Evolutionary conservation across 1,139 yeast genomes (phyloP).

Genomic region (Yarrowia galli): DNA sequence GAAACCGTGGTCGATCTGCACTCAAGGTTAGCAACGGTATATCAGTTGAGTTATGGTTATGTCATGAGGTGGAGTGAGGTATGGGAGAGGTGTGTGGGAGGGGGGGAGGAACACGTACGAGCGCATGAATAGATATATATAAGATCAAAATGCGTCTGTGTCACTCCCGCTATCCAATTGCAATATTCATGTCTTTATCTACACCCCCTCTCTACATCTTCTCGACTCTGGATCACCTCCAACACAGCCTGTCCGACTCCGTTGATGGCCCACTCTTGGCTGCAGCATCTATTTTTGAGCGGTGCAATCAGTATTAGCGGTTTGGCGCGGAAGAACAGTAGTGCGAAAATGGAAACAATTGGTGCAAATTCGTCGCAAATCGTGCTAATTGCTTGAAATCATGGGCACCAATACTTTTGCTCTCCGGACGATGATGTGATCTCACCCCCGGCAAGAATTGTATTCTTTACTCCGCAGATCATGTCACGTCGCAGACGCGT

Average conservation of each 20-base stretch:
- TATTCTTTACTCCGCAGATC: background rate
- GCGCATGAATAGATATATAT: background rate
- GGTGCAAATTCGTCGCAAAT: background rate
- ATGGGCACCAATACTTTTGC: background rate
- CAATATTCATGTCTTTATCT: background rate
- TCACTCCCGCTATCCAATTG: background rate
- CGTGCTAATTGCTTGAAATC: background rate
- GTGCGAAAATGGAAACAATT: background rate
- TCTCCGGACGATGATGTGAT: background rate
- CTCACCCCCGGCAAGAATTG: background rate
- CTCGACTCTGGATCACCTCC: too few species aligned
- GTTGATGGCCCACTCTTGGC: slow-evolving; percentile 2
- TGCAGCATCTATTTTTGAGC: background rate
- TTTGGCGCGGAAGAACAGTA: background rate
- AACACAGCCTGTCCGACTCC: too few species aligned
- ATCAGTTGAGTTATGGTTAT: slow-evolving; percentile 18
- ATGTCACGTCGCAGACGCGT: slow-evolving; percentile 21
- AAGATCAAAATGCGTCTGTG: background rate
- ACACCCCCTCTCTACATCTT: background rate
- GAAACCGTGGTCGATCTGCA: slow-evolving; percentile 23
- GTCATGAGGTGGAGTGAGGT: slow-evolving; percentile 14
- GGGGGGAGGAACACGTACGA: background rate
- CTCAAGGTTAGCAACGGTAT: slow-evolving; percentile 35
- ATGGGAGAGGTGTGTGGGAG: background rate
- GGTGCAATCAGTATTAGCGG: background rate